phyloP scores from a whole-genome alignment of 495 filamentous ascomycete genomes.

The Astrocystis sublimbata region DNA sequence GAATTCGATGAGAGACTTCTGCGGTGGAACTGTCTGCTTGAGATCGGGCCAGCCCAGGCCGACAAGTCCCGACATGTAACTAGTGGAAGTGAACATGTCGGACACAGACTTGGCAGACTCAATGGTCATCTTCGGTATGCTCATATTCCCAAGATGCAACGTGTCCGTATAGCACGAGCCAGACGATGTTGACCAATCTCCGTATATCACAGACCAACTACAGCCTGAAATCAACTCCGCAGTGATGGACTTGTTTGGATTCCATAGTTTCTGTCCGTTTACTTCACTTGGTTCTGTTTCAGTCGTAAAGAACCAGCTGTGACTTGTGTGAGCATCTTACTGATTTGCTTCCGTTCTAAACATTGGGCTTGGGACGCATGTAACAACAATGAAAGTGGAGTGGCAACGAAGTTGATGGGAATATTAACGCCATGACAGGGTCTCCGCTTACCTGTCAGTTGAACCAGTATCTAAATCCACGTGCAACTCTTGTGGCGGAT shows the following conservation, averaged over 20 bases:
- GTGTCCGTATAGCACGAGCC: slow-evolving; percentile 44
- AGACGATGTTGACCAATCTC: slow-evolving; percentile 49
- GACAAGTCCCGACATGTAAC: slow-evolving; percentile 38
- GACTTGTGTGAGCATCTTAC: slow-evolving; percentile 22
- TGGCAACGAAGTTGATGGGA: no score
- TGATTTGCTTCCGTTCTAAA: neutral
- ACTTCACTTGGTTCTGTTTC: slow-evolving; percentile 46
- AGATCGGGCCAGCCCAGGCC: slow-evolving; percentile 40
- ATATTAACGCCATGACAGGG: neutral
- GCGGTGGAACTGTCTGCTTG: slow-evolving; percentile 48
- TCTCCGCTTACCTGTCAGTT: slow-evolving; percentile 66
- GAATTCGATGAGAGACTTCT: slow-evolving; percentile 69
- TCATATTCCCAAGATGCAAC: slow-evolving; percentile 45
- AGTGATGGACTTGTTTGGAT: slow-evolving; percentile 61
- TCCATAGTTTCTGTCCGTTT: slow-evolving; percentile 50
- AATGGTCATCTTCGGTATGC: slow-evolving; percentile 60
- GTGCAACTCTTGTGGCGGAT: slow-evolving; percentile 63
- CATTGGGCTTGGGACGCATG: neutral
- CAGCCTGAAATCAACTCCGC: slow-evolving; percentile 51
- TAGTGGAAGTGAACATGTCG: slow-evolving; percentile 26
- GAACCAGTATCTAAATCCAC: slow-evolving; percentile 78
- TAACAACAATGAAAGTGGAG: neutral
- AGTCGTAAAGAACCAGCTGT: slow-evolving; percentile 62
- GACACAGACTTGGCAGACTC: slow-evolving; percentile 39
- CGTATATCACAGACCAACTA: slow-evolving; percentile 70